Evolutionary conservation across 2,329 filamentous ascomycete genomes (phyloP).

Genomic region (Alternaria sp.): DNA sequence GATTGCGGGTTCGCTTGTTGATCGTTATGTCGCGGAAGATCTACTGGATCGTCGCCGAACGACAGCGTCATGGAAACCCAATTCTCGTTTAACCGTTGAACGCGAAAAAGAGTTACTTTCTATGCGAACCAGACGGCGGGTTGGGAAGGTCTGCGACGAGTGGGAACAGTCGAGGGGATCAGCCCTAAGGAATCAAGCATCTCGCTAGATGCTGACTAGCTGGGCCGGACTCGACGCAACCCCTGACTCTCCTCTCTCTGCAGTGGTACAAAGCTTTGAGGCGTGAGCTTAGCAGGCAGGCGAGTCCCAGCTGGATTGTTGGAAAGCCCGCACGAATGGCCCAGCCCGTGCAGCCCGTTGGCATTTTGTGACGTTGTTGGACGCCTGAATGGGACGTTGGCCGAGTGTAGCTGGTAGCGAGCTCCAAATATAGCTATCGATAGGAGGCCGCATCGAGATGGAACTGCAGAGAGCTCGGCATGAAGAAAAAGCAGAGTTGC

Average conservation of each 20-base stretch:
- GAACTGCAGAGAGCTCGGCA: background rate
- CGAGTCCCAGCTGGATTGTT: background rate
- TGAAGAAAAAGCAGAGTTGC: background rate
- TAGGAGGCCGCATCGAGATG: background rate
- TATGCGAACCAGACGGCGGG: background rate
- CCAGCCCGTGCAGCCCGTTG: background rate
- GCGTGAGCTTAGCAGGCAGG: constrained; percentile 24
- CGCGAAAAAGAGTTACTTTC: background rate
- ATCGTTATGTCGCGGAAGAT: background rate
- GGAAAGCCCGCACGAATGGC: background rate
- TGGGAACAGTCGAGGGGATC: background rate
- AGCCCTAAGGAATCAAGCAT: constrained; percentile 24
- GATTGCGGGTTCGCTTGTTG: background rate
- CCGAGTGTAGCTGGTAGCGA: background rate
- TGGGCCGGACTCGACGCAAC: constrained; percentile 12
- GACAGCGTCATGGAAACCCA: background rate
- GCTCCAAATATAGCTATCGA: background rate
- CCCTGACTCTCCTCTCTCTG: constrained; percentile 15
- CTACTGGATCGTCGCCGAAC: background rate
- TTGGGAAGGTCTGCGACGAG: background rate
- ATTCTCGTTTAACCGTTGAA: background rate
- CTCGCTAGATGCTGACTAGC: constrained; percentile 18
- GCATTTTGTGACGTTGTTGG: background rate
- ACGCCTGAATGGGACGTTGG: background rate
- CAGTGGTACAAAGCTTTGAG: constrained; percentile 25